A percentile compares a stretch with the other conserved stretches of the same genome.
Evolutionary conservation across 331 rosid species (phyloP).

Genomic region (Prunus yedoensis): DNA sequence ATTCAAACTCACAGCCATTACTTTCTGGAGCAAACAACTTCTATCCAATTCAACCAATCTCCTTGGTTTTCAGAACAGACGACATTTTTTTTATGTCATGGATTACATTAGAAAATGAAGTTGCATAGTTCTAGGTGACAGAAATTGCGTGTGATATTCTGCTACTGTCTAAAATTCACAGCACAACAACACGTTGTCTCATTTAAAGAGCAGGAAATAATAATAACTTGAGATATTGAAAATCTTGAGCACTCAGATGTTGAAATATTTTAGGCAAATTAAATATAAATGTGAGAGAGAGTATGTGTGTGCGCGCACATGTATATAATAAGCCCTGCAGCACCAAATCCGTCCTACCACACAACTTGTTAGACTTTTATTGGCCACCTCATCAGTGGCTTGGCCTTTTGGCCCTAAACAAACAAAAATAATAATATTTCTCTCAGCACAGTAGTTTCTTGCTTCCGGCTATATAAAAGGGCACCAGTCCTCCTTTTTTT

Average conservation of each 20-base stretch:
- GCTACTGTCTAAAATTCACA: background rate
- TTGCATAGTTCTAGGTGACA: too few species aligned
- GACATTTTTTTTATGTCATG: too few species aligned
- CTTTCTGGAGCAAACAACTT: too few species aligned
- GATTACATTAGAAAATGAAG: too few species aligned
- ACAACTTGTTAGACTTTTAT: background rate
- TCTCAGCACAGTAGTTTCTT: background rate
- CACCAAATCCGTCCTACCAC: background rate
- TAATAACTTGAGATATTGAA: too few species aligned
- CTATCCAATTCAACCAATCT: too few species aligned
- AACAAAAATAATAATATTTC: background rate
- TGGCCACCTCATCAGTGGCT: background rate
- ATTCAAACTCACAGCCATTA: too few species aligned
- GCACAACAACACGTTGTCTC: background rate
- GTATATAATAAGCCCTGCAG: too few species aligned
- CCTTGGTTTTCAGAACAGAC: background rate
- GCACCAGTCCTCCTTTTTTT: background rate
- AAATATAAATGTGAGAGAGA: too few species aligned
- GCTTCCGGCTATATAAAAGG: constrained; percentile 4
- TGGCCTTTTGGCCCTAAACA: background rate
- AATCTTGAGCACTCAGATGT: too few species aligned
- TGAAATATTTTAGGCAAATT: too few species aligned
- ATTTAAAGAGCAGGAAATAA: background rate
- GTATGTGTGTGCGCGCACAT: too few species aligned
- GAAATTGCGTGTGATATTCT: background rate